Evolutionary conservation across 441 rosid species (phyloP).

Genomic region (Kokia cookei): DNA sequence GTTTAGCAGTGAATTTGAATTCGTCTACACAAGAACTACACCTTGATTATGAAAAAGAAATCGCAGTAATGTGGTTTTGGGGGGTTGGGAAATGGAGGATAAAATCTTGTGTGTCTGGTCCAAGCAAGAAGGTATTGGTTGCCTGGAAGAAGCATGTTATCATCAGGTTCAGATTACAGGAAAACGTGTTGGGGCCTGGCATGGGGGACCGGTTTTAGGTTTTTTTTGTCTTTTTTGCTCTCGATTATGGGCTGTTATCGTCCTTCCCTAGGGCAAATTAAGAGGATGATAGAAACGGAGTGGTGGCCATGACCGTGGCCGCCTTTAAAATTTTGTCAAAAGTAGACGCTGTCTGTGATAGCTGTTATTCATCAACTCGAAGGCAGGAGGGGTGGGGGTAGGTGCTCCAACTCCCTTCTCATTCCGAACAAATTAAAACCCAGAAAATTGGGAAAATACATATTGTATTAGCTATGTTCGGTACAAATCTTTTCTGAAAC

Average conservation of each 20-base stretch:
- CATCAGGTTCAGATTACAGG: constrained; percentile 13
- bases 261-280: neutral
- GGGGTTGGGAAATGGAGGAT: neutral
- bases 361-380: constrained; percentile 9
- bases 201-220: constrained; percentile 13
- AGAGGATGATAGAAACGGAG: constrained; percentile 7
- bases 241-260: neutral
- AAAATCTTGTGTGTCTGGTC: constrained; percentile 3
- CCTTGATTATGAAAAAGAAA: too few relatives aligned
- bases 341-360: neutral
- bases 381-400: neutral
- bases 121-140: neutral
- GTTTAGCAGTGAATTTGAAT: too few relatives aligned
- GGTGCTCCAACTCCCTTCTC: neutral
- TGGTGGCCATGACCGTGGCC: constrained; percentile 14
- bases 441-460: neutral
- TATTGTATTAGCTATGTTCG: too few relatives aligned
- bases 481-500: neutral
- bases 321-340: constrained; percentile 2
- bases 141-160: neutral
- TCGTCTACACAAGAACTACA: too few relatives aligned
- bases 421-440: neutral
- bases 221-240: neutral
- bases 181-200: constrained; percentile 3
- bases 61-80: neutral